Base-by-base conservation (phyloP, 176 grass and related monocot genomes). In the Avena atlantica region DNA sequence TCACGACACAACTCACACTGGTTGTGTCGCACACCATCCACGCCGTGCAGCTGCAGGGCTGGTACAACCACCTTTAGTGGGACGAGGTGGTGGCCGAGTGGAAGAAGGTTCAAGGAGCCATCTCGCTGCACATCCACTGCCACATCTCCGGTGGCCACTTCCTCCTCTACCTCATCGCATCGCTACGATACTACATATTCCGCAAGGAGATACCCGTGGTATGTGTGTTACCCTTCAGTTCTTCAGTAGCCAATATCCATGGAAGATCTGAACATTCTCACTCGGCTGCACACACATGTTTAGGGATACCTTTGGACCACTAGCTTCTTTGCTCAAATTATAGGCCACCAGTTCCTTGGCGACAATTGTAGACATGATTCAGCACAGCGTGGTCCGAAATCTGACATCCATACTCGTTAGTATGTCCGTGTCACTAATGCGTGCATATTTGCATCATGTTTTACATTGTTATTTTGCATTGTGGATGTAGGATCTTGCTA, bases 91-190 rank as follows among this genome's bases (percentile, higher is more conserved):
- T 99, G 34, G 97, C 97, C 0, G 97, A 99, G 81, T 99, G 97
- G 94, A 96, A 90, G 87, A 99, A 91, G 89, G 91, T 96, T 58
- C 90, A 61, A 1, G 94, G 92, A 4, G 70, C 81, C 62, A 99
- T 99, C 94, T 99, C 97, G 65, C 89, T 99, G 44, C 97, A 94
- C 72, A 94, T 99, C 51, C 97, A 99, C 91, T 99, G 97, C 97
- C 97, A 99, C 82, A 96, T 99, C 84, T 96, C 94, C 85, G 97
- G 97, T 71, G 97, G 94, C 0, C 94, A 99, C 81, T 78, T 99
- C 89, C 91, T 99, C 24, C 94, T 96, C 69, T 89, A 96, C 79
- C 85, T 94, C 81, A 93, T 99, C 89, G 97, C 97, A 84, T 89
- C 86, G 71, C 90, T 99, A 47, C 92, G 97, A 34, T 92, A 91